Evolutionary conservation across 768 basidiomycete genomes (phyloP).

Genomic region (Mycena crocata): DNA sequence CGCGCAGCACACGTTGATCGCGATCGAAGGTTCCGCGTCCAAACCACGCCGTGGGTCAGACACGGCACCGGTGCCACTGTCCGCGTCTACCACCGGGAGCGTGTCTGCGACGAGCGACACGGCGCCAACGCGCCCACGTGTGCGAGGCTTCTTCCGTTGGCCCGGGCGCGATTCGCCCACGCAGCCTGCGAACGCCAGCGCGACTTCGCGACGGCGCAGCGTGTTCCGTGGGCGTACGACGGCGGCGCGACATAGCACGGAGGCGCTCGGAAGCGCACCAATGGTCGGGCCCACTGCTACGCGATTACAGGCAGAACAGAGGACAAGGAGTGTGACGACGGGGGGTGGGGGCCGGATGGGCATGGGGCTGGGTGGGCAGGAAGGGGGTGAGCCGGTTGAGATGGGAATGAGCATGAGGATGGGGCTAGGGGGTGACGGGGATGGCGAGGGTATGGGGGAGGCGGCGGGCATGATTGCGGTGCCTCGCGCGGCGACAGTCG

Average conservation of each 20-base stretch:
- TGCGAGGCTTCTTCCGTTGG: too few species aligned
- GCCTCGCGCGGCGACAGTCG: neutral
- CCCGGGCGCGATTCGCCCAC: neutral
- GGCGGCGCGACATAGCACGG: slow-evolving; percentile 20
- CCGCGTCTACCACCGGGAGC: too few species aligned
- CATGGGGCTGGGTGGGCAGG: too few species aligned
- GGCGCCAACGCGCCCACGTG: too few species aligned
- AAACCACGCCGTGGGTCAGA: too few species aligned
- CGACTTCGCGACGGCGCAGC: too few species aligned
- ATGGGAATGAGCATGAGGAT: neutral
- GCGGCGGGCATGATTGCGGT: slow-evolving; percentile 24
- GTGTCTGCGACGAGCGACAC: too few species aligned
- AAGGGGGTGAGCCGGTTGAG: too few species aligned
- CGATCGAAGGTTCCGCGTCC: neutral
- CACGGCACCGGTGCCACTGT: too few species aligned
- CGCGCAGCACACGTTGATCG: neutral
- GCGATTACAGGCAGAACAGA: slow-evolving; percentile 10
- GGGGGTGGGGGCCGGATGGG: too few species aligned
- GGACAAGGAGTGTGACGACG: slow-evolving; percentile 22
- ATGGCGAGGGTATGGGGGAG: neutral
- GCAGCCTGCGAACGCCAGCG: too few species aligned
- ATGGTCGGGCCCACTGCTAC: slow-evolving; percentile 2
- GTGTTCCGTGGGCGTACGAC: too few species aligned
- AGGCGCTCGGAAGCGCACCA: slow-evolving; percentile 18
- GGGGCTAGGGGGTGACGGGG: neutral